These are phyloP conservation scores for Aspergillus awamori DNA, from an alignment of 2,329 filamentous ascomycete genomes.

Conservation along the genomic window DNA sequence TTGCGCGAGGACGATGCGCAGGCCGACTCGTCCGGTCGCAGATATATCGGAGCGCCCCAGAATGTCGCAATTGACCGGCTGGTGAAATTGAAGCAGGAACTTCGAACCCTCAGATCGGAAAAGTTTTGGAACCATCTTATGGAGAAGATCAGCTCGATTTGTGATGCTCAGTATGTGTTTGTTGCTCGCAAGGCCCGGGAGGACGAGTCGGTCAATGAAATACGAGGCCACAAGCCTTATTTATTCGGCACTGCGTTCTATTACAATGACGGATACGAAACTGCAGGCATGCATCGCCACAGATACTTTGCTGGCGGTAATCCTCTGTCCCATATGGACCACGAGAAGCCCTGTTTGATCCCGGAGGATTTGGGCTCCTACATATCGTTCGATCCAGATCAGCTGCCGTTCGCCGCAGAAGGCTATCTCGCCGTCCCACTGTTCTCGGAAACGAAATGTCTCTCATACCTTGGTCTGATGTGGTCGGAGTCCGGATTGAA, in stretches of 20 bases:
- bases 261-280: constrained; percentile 62
- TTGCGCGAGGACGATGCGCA: constrained; percentile 29
- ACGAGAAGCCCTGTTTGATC: constrained; percentile 71
- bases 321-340: constrained; percentile 69
- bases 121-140: constrained; percentile 67
- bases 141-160: constrained; percentile 64
- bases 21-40: constrained; percentile 27
- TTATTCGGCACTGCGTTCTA: constrained; percentile 69
- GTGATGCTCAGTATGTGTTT: constrained; percentile 68
- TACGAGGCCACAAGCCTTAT: constrained; percentile 64
- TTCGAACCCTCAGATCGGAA: constrained; percentile 58
- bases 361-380: constrained; percentile 63
- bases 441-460: constrained; percentile 66
- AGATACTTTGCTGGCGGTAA: constrained; percentile 67
- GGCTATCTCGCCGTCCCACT: constrained; percentile 69
- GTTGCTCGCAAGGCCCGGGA: constrained; percentile 66
- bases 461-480: constrained; percentile 72
- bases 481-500: constrained; percentile 67
- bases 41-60: constrained; percentile 53
- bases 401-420: constrained; percentile 63
- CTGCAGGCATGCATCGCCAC: constrained; percentile 58
- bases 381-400: constrained; percentile 61
- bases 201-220: constrained; percentile 63
- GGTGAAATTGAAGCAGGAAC: constrained; percentile 59
- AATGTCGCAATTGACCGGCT: constrained; percentile 64